Evolutionary conservation across 1,139 yeast species (phyloP), one percentile per base, ranked within the genome.

Genomic region (Magnusiomyces paraingens): DNA sequence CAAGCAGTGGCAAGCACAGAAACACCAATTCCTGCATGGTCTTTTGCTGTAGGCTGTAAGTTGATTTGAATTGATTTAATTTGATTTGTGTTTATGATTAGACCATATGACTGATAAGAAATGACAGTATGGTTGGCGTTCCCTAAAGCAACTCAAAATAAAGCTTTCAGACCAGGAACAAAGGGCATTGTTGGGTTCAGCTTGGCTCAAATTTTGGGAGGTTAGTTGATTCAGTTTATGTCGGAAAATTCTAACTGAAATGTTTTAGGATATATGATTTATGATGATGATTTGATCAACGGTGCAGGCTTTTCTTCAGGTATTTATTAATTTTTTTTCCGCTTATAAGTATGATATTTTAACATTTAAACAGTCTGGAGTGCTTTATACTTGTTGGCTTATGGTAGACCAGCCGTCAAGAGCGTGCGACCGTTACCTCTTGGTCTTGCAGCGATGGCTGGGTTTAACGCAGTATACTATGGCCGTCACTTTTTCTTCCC

Each of bases 291-390:
- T 64, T 72, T 82, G 41, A 78, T 80, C 52, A 85, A 88, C 70
- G 98, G 96, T 6, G 80, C 95, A 1, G 98, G 97, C 0, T 88
- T 93, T 69, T 76, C 82, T 5, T 79, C 86, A 35, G 67, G 69
- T 66, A 59, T 43, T 67, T 14, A 35, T 42, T 35, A 3, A 21
- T 2, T 15, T 22, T 21, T 14, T 15, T 29, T 32, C 3, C n/a
- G 14, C 15, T n/a, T 35, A 20, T 32, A 4, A 11, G 21, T 32
- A n/a, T 15, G 44, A 39, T 43, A 10, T 21, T 17, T 22, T 64
- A 54, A 21, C 17, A 43, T 20, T n/a, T 32, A 45, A 26, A n/a
- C 52, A 51, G 96, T 95, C 2, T 93, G 98, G 98, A 81, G 90
- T 15, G 67, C 87, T 2, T 72, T 91, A 53, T 93, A 89, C 65